Conservation (phyloP, 108 stramenopile genomes). For the Nitzschia sp. region DNA sequence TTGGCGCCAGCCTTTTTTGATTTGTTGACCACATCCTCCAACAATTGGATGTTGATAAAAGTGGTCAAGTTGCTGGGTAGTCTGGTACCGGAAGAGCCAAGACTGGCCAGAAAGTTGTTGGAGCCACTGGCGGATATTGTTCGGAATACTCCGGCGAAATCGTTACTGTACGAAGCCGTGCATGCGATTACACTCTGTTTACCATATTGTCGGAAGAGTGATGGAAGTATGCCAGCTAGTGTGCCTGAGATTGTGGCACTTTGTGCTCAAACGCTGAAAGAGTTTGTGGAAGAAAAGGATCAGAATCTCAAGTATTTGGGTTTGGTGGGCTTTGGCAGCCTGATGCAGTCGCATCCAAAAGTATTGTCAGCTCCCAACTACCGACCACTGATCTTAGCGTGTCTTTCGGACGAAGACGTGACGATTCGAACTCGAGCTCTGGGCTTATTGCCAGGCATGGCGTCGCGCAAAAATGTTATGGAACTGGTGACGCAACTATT, state of each 20-base stretch:
- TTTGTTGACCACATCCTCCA: conserved; percentile 89
- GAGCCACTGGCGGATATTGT: conserved; percentile 97
- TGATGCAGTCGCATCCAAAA: conserved; percentile 91
- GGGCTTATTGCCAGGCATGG: conserved; percentile 94
- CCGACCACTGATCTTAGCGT: conserved; percentile 88
- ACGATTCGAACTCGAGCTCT: conserved; percentile 96
- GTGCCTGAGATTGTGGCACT: conserved; percentile 88
- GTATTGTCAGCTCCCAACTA: conserved; percentile 84
- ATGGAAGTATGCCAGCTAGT: conserved; percentile 90
- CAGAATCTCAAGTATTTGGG: conserved; percentile 99
- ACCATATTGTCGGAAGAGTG: conserved; percentile 89
- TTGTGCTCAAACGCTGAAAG: conserved; percentile 87
- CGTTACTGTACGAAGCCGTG: conserved; percentile 94
- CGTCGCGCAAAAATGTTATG: conserved; percentile 89
- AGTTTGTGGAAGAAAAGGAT: conserved; percentile 96
- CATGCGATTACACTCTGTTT: conserved; percentile 94
- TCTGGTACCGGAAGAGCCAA: conserved; percentile 96
- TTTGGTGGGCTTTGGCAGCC: conserved; percentile 91
- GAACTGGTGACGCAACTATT: conserved; percentile 94
- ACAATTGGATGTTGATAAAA: conserved; percentile 99
- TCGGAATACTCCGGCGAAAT: conserved; percentile 94
- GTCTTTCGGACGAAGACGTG: conserved; percentile 96
- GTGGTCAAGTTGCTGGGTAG: conserved; percentile 97
- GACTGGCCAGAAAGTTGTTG: conserved; percentile 96
- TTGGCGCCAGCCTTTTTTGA: conserved; percentile 98